Evolutionary conservation across 768 basidiomycete species (phyloP), one percentile per base, ranked within the genome.

Genomic region (Suillus sp.): DNA sequence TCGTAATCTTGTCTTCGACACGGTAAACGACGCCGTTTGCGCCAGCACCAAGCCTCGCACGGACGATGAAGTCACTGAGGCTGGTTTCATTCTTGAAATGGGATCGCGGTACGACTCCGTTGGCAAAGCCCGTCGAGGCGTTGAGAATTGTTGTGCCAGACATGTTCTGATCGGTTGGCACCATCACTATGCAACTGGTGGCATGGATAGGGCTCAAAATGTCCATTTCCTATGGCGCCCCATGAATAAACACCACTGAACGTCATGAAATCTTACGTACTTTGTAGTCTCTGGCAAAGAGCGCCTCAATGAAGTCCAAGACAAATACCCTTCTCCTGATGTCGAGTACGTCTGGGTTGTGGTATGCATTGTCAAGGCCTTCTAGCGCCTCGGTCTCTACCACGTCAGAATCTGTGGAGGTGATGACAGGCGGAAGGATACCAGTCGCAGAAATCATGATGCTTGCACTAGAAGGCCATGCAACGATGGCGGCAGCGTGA

Each of bases 331-430:
- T 50, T 37, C 53, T 56, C 43, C 61, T 43, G 25, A 64, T 43
- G n/a, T 64, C 61, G 22, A 64, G 61, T 8, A 62, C 64, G 16
- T 62, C 64, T 16, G 51, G 61, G 27, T 62, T 40, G 48, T 64
- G 42, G 61, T 38, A 62, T 11, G 61, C 50, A 42, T 62, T 34
- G 32, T 18, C 45, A 14, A 62, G 22, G 4, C 40, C 51, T 27
- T 62, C n/a, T 4, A 56, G 32, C 16, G 48, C n/a, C n/a, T 14
- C 32, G 3, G 38, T 22, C 43, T 61, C 63, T 51, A 43, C 42
- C 27, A 32, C 9, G 13, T 20, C 37, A 38, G 38, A 48, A 11
- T 42, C 8, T 20, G 7, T 38, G 22, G 34, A 35, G 3, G 34
- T 22, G n/a, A n/a, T 5, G 20, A 53, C 51, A 38, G 60, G 59